Conservation (phyloP, 345 rosid species). For the Aquilaria yunnanensis region DNA sequence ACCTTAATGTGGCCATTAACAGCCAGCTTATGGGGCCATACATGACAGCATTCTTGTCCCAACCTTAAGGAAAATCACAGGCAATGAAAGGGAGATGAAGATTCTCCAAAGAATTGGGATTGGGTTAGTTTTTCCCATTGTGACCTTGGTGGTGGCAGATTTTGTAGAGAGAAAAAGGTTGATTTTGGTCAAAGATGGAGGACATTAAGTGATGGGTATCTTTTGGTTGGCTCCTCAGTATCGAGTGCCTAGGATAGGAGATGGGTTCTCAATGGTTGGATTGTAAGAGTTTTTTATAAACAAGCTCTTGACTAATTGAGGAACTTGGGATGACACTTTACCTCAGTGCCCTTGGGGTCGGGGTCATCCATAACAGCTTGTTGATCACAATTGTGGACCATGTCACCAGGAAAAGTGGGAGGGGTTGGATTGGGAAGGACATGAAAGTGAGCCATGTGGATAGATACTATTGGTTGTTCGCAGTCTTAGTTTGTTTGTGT, state of each 20-base stretch:
- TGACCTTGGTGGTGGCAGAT: conserved; percentile 37
- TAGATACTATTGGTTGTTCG: conserved; percentile 47
- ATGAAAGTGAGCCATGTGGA: conserved; percentile 44
- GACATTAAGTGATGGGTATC: conserved; percentile 21
- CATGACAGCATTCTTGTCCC: conserved; percentile 49
- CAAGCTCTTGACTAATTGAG: conserved; percentile 63
- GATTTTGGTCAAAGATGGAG: not conserved
- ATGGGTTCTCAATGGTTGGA: conserved; percentile 48
- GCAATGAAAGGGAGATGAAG: conserved; percentile 42
- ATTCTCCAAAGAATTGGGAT: conserved; percentile 43
- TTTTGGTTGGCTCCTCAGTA: conserved; percentile 46
- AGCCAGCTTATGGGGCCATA: not conserved
- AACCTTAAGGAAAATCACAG: conserved; percentile 21
- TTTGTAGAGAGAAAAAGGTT: conserved; percentile 37
- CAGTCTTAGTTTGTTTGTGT: conserved; percentile 28
- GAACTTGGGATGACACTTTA: conserved; percentile 52
- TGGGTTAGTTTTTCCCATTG: conserved; percentile 33
- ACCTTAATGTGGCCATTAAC: too few species aligned
- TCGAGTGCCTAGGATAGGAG: conserved; percentile 39
- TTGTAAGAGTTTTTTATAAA: conserved; percentile 62
- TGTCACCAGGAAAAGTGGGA: conserved; percentile 15
- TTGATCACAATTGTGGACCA: conserved; percentile 26
- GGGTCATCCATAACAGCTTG: conserved; percentile 37
- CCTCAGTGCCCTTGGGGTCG: conserved; percentile 46
- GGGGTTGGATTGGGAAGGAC: conserved; percentile 49